Evolutionary conservation across 2,329 filamentous ascomycete species (phyloP).

Genomic region (Cercospora sp.): DNA sequence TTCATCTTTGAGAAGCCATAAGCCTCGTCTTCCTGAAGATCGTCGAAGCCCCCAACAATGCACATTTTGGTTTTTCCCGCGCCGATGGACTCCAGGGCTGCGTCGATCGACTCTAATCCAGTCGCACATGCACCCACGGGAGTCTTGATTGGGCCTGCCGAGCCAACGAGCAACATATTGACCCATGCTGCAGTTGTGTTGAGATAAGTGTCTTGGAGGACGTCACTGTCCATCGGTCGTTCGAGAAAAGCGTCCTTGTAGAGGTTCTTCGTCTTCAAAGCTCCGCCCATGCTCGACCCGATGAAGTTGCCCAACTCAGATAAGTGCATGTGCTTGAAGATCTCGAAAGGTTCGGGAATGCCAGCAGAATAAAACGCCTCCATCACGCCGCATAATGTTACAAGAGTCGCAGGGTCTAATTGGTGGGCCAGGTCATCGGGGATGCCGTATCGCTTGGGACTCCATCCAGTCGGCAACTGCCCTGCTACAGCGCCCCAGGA

Average conservation of each 20-base stretch:
- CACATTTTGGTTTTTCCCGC: background rate
- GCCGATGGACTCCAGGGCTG: background rate
- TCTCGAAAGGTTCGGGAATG: background rate
- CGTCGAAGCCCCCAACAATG: background rate
- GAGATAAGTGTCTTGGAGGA: background rate
- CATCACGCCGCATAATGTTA: background rate
- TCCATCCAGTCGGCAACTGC: background rate
- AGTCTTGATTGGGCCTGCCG: background rate
- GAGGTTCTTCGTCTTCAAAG: background rate
- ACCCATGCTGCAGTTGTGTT: background rate
- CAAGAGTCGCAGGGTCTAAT: background rate
- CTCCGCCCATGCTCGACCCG: background rate
- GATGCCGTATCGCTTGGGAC: background rate
- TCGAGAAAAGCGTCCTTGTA: background rate
- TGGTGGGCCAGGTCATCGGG: background rate
- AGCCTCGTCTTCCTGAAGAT: background rate
- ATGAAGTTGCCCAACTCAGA: background rate
- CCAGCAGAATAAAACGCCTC: background rate
- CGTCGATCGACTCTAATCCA: background rate
- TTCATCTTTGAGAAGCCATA: background rate
- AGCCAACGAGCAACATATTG: background rate
- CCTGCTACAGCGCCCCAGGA: background rate
- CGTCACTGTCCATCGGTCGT: background rate
- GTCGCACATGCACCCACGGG: background rate
- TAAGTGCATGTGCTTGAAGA: background rate